Evolutionary conservation across 176 grass and related monocot species (phyloP).

Genomic region (Alloteropsis semialata): DNA sequence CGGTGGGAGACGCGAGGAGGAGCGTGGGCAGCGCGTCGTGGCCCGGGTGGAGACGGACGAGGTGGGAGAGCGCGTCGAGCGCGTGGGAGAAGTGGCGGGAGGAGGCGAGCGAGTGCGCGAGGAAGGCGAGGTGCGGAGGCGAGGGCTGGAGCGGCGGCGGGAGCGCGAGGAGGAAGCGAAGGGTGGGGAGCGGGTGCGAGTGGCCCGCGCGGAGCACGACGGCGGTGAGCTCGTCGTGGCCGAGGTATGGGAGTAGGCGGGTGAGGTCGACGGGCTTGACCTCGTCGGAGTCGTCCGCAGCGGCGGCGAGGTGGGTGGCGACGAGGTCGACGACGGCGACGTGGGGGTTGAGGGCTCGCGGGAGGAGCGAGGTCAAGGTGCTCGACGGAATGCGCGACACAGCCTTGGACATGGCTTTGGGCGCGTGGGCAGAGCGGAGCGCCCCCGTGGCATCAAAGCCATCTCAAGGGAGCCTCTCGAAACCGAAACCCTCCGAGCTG

Average conservation of each 20-base stretch:
- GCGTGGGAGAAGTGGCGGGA: conserved; percentile 56
- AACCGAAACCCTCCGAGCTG: too few species aligned
- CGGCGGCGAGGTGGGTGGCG: conserved; percentile 45
- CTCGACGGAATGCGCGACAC: conserved; percentile 49
- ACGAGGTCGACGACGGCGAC: conserved; percentile 65
- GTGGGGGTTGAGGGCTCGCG: conserved; percentile 65
- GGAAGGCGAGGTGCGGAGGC: conserved; percentile 57
- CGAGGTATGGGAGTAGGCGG: conserved; percentile 69
- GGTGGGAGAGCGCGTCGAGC: conserved; percentile 52
- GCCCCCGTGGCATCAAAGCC: background rate
- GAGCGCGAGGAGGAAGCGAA: conserved; percentile 57
- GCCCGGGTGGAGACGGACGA: conserved; percentile 52
- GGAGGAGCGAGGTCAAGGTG: conserved; percentile 70
- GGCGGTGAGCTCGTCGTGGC: conserved; percentile 51
- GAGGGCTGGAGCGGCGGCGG: conserved; percentile 41
- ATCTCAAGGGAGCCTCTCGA: background rate
- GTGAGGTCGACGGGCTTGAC: conserved; percentile 14
- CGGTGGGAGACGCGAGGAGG: conserved; percentile 29
- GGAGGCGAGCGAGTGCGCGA: conserved; percentile 64
- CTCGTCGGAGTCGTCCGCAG: background rate
- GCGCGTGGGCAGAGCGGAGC: background rate
- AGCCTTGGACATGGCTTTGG: background rate
- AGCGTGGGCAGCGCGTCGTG: conserved; percentile 56
- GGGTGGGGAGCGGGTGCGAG: conserved; percentile 69
- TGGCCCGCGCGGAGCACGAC: conserved; percentile 64